phyloP scores from a whole-genome alignment of 805 yeast species.

The Suhomyces canberraensis region DNA sequence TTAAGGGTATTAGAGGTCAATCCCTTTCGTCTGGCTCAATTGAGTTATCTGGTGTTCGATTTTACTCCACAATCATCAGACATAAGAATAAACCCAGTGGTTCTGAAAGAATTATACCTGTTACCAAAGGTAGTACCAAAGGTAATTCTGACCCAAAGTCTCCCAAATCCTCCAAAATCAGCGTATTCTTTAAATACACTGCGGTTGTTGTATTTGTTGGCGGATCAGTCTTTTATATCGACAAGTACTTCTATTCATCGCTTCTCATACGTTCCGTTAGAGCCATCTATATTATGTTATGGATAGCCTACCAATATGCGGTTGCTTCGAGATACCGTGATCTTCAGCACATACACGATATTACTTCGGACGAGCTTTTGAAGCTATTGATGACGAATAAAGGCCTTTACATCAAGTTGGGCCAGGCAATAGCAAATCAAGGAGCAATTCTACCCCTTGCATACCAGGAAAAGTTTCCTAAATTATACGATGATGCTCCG shows the following conservation, averaged over 20 bases:
- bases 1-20: too few relatives aligned
- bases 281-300: slow-evolving; percentile 44
- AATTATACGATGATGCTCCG: slow-evolving; percentile 69
- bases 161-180: too few relatives aligned
- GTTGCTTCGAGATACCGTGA: slow-evolving; percentile 36
- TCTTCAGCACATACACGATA: slow-evolving; percentile 55
- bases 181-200: too few relatives aligned
- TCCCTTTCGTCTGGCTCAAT: too few relatives aligned
- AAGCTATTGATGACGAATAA: slow-evolving; percentile 30
- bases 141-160: too few relatives aligned
- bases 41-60: too few relatives aligned
- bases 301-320: slow-evolving; percentile 59
- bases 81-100: too few relatives aligned
- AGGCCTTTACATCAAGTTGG: slow-evolving; percentile 67
- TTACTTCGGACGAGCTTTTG: slow-evolving; percentile 44
- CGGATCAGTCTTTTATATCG: slow-evolving; percentile 32
- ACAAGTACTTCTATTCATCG: slow-evolving; percentile 44
- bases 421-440: slow-evolving; percentile 79
- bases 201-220: too few relatives aligned
- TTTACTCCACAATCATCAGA: too few relatives aligned
- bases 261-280: slow-evolving; percentile 50
- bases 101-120: too few relatives aligned
- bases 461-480: slow-evolving; percentile 54
- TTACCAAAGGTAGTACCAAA: too few relatives aligned
- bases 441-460: slow-evolving; percentile 64